These are phyloP conservation scores for Rhizophlyctis rosea DNA, from an alignment of 192 early-diverging fungal species.

Conservation along the genomic window DNA sequence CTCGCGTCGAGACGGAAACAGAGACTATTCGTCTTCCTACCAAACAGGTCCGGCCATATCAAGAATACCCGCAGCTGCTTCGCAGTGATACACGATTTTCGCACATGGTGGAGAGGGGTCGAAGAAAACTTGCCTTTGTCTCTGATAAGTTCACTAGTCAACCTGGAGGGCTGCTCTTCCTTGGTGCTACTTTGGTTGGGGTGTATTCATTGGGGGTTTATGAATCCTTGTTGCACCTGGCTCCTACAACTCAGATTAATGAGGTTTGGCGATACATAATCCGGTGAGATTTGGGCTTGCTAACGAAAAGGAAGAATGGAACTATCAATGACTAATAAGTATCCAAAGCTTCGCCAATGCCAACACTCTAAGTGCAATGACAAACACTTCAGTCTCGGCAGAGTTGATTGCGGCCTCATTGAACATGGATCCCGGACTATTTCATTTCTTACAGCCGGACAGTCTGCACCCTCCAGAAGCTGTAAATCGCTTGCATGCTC, in stretches of 20 bases:
- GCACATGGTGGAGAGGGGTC: constrained; percentile 13
- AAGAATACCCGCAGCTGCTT: constrained; percentile 19
- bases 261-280: constrained; percentile 14
- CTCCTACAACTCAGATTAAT: not conserved
- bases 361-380: constrained; percentile 14
- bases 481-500: constrained; percentile 9
- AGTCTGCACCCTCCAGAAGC: not conserved
- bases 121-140: constrained; percentile 17
- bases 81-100: not conserved
- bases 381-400: constrained; percentile 11
- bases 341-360: constrained; percentile 9
- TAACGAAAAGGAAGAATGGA: not conserved
- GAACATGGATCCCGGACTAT: not conserved
- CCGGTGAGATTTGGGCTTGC: not conserved
- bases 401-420: constrained; percentile 12
- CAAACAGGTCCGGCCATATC: not conserved
- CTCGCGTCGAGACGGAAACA: not conserved
- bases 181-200: constrained; percentile 7
- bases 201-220: constrained; percentile 13
- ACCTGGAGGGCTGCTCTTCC: constrained; percentile 10
- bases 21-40: constrained; percentile 1
- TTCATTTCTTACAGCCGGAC: constrained; percentile 9
- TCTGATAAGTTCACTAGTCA: constrained; percentile 7
- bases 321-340: not conserved
- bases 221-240: constrained; percentile 12